Evolutionary conservation across 306 rosid genomes (phyloP).

Genomic region (Heteromeles arbutifolia): DNA sequence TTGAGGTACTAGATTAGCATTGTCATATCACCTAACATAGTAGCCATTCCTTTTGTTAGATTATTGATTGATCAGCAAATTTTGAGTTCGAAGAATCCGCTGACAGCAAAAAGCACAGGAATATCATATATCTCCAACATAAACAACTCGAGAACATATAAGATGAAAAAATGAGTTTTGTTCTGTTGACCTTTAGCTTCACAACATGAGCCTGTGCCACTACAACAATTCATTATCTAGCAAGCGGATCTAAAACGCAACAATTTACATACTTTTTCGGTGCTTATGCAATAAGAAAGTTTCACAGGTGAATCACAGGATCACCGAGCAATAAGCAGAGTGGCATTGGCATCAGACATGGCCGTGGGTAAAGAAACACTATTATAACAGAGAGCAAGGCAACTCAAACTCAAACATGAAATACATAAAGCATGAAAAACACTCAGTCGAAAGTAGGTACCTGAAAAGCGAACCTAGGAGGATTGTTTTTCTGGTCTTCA

Average conservation of each 20-base stretch:
- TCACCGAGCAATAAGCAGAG: background rate
- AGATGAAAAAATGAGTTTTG: background rate
- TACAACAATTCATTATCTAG: background rate
- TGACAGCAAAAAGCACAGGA: background rate
- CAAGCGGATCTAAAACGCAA: background rate
- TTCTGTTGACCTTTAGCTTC: background rate
- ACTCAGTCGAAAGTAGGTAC: conserved; percentile 21
- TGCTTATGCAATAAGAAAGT: background rate
- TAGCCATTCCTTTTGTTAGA: background rate
- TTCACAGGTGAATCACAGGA: background rate
- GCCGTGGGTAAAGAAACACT: background rate
- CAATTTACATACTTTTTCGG: background rate
- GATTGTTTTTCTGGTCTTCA: conserved; percentile 38
- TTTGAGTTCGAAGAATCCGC: background rate
- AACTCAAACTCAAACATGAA: background rate
- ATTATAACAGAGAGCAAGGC: background rate
- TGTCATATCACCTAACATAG: background rate
- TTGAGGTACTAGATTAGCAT: background rate
- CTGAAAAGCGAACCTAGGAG: conserved; percentile 43
- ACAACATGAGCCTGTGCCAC: background rate
- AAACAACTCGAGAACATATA: background rate
- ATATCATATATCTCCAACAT: background rate
- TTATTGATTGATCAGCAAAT: background rate
- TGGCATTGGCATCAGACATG: background rate
- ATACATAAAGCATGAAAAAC: background rate